Conservation (phyloP, 129 eudicot species). For the Solidago caesia region DNA sequence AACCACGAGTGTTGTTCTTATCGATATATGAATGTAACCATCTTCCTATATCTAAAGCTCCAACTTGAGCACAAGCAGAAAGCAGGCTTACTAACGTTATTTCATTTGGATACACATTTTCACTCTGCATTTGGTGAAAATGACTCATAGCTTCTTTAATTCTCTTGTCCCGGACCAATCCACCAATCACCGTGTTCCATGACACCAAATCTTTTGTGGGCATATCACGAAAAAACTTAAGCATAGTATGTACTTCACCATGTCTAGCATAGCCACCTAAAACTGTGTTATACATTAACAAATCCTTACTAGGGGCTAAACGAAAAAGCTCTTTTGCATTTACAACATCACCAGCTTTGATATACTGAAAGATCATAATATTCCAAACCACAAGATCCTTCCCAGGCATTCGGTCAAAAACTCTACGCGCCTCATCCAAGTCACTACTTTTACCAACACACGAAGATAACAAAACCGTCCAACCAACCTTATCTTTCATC, state of each 20-base stretch:
- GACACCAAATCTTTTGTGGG: slow-evolving; percentile 48
- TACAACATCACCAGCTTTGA: slow-evolving; percentile 27
- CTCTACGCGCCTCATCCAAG: slow-evolving; percentile 28
- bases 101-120: slow-evolving; percentile 35
- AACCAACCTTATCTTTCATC: slow-evolving; percentile 45
- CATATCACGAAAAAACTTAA: slow-evolving; percentile 29
- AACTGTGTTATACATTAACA: slow-evolving; percentile 37
- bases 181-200: slow-evolving; percentile 51
- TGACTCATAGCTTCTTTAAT: slow-evolving; percentile 40
- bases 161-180: slow-evolving; percentile 30
- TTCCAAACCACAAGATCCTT: slow-evolving; percentile 50
- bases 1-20: slow-evolving; percentile 20
- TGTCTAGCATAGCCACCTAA: slow-evolving; percentile 41
- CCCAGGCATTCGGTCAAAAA: slow-evolving; percentile 32
- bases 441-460: slow-evolving; percentile 24
- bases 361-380: slow-evolving; percentile 48
- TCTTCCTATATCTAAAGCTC: slow-evolving; percentile 46
- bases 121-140: slow-evolving; percentile 36
- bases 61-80: slow-evolving; percentile 48
- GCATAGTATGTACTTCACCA: slow-evolving; percentile 20
- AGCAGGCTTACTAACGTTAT: slow-evolving; percentile 41
- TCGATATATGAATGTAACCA: slow-evolving; percentile 43
- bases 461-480: slow-evolving; percentile 47
- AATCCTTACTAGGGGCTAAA: slow-evolving; percentile 31
- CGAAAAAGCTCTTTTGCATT: slow-evolving; percentile 29